Percentiles rank a stretch among this genome's conserved stretches.
These are phyloP conservation scores for Ogataea neopini DNA, from an alignment of 805 yeast genomes.

Conservation along the genomic window DNA sequence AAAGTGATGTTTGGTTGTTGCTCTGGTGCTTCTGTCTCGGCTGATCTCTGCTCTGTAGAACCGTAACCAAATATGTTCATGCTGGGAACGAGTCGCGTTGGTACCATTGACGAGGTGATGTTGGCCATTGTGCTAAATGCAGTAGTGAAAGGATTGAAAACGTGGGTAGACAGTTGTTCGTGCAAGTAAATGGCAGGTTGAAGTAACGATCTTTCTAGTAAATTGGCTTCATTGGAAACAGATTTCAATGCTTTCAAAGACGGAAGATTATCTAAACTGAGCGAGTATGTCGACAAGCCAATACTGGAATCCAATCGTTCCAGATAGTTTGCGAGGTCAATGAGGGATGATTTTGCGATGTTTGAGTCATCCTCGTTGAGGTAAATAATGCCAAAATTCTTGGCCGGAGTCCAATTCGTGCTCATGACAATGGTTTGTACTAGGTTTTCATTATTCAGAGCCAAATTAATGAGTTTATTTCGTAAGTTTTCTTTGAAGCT, in stretches of 20 bases:
- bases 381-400: constrained; percentile 35
- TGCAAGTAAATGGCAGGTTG: constrained; percentile 33
- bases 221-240: constrained; percentile 23
- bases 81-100: constrained; percentile 13
- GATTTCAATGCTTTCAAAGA: constrained; percentile 25
- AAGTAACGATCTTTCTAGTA: constrained; percentile 32
- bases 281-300: constrained; percentile 31
- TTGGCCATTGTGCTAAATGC: constrained; percentile 29
- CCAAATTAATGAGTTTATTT: constrained; percentile 19
- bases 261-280: constrained; percentile 28
- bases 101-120: constrained; percentile 22
- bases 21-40: not conserved
- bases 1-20: not conserved
- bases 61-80: constrained; percentile 18
- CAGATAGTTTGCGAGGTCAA: constrained; percentile 23
- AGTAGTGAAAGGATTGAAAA: constrained; percentile 32
- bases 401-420: constrained; percentile 33
- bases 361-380: constrained; percentile 19
- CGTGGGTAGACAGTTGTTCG: constrained; percentile 28
- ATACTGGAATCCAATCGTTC: constrained; percentile 29
- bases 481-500: constrained; percentile 34
- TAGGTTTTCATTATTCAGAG: constrained; percentile 12
- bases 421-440: constrained; percentile 28
- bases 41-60: not conserved
- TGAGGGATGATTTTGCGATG: constrained; percentile 24